Evolutionary conservation across 441 rosid species (phyloP).

Genomic region (Bocquillonia castaneifolia): DNA sequence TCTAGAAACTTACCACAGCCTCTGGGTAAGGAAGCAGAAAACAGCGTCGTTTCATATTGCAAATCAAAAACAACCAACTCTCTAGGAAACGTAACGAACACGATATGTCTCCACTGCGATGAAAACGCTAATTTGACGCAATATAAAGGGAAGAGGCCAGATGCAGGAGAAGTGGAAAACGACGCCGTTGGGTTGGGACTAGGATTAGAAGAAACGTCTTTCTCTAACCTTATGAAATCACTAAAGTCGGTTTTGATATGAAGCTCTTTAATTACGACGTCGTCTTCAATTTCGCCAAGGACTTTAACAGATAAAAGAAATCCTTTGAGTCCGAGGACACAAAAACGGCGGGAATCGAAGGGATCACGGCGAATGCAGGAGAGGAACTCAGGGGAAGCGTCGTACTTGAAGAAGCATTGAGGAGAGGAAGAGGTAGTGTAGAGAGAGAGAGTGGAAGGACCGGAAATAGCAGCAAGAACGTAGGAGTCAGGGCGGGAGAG

Average conservation of each 20-base stretch:
- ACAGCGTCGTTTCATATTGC: constrained; percentile 73
- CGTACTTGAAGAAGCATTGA: constrained; percentile 66
- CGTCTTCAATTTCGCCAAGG: constrained; percentile 61
- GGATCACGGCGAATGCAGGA: constrained; percentile 88
- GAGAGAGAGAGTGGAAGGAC: constrained; percentile 61
- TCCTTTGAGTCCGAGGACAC: constrained; percentile 70
- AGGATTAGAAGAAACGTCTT: too few species aligned
- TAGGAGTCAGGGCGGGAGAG: constrained; percentile 47
- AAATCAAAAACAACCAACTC: constrained; percentile 87
- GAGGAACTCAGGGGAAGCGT: constrained; percentile 66
- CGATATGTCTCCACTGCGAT: constrained; percentile 73
- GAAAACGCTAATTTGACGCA: constrained; percentile 72
- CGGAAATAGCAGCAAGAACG: constrained; percentile 64
- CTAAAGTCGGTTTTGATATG: constrained; percentile 55
- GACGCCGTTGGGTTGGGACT: constrained; percentile 29
- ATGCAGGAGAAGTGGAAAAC: constrained; percentile 52
- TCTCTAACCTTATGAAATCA: constrained; percentile 65
- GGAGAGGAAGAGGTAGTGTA: constrained; percentile 34
- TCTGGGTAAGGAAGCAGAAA: constrained; percentile 60
- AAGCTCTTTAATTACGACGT: constrained; percentile 51
- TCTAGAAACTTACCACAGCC: constrained; percentile 82
- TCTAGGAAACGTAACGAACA: constrained; percentile 76
- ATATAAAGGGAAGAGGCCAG: constrained; percentile 66
- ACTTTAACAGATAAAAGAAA: constrained; percentile 62
- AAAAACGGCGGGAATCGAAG: constrained; percentile 78